Conservation (phyloP, 179 eudicot species). For the Silene noctiflora region DNA sequence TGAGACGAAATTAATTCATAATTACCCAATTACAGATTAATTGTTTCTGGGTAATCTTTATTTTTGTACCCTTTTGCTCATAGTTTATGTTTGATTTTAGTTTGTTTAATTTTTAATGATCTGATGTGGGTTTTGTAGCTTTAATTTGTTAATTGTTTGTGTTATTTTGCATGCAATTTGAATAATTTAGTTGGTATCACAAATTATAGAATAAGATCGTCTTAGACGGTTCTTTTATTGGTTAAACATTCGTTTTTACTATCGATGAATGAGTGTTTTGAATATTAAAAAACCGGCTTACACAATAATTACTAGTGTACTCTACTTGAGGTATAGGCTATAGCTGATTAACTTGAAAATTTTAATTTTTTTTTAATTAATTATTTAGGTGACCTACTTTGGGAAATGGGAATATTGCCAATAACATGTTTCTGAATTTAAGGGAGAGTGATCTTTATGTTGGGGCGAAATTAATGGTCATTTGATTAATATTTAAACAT, state of each 20-base stretch:
- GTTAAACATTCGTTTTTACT: not conserved
- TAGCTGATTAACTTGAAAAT: not conserved
- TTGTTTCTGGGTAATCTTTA: slow-evolving; percentile 4
- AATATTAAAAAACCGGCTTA: too few relatives aligned
- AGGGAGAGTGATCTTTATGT: slow-evolving; percentile 14
- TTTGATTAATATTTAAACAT: not conserved
- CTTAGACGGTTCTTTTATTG: not conserved
- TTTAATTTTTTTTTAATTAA: too few relatives aligned
- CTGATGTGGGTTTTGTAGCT: not conserved
- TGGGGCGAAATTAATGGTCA: not conserved
- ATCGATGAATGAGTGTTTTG: too few relatives aligned
- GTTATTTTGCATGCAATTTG: slow-evolving; percentile 14
- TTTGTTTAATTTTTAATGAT: not conserved
- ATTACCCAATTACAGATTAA: not conserved
- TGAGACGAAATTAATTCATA: not conserved
- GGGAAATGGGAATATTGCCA: slow-evolving; percentile 13
- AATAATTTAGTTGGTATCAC: not conserved
- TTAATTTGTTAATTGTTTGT: not conserved
- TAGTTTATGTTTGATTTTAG: not conserved
- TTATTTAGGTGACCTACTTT: slow-evolving; percentile 21
- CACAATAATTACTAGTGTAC: too few relatives aligned
- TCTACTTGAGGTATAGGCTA: not conserved
- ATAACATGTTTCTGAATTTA: slow-evolving; percentile 25
- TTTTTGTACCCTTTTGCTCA: slow-evolving; percentile 15
- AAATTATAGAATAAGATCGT: too few relatives aligned